Percentiles rank a stretch among this genome's conserved stretches.
phyloP scores from a whole-genome alignment of 2,329 filamentous ascomycete genomes.

The Hansfordia pulvinata region DNA sequence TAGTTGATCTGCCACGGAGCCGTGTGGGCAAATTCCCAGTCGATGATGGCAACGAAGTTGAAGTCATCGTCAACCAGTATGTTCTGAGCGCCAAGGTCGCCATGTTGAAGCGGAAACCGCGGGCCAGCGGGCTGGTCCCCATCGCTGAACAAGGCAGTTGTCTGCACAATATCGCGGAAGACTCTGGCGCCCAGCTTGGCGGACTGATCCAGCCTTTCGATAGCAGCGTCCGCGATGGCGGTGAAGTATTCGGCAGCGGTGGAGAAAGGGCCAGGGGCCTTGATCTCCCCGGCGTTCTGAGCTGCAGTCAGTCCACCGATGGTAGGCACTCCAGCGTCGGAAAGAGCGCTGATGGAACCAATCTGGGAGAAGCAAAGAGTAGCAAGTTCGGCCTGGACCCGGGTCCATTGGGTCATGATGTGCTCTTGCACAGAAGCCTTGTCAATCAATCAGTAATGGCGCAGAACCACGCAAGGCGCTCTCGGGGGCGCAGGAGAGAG shows the following conservation, averaged over 20 bases:
- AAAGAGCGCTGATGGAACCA: conserved; percentile 11
- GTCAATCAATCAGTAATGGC: too few species aligned
- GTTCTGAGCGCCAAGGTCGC: conserved; percentile 19
- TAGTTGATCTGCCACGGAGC: conserved; percentile 14
- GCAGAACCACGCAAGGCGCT: too few species aligned
- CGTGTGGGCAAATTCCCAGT: conserved; percentile 19
- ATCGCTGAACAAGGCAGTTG: conserved; percentile 9
- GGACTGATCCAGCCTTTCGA: conserved; percentile 3
- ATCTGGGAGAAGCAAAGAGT: conserved; percentile 10
- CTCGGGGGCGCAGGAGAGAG: too few species aligned
- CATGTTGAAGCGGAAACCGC: conserved; percentile 15
- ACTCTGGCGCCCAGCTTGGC: conserved; percentile 6
- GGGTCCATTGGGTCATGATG: conserved; percentile 5
- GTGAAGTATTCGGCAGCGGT: conserved; percentile 9
- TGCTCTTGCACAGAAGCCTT: conserved; percentile 4
- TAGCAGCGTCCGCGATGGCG: conserved; percentile 8
- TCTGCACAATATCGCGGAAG: conserved; percentile 12
- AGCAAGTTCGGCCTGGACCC: conserved; percentile 9
- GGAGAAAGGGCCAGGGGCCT: conserved; percentile 8
- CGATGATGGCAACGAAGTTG: conserved; percentile 17
- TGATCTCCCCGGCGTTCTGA: conserved; percentile 4
- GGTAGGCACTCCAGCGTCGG: conserved; percentile 7
- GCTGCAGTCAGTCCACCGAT: conserved; percentile 8
- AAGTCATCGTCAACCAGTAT: conserved; percentile 16
- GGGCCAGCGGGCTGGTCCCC: background rate